Evolutionary conservation across 2,329 filamentous ascomycete species (phyloP).

Genomic region (Helotiales sp.): DNA sequence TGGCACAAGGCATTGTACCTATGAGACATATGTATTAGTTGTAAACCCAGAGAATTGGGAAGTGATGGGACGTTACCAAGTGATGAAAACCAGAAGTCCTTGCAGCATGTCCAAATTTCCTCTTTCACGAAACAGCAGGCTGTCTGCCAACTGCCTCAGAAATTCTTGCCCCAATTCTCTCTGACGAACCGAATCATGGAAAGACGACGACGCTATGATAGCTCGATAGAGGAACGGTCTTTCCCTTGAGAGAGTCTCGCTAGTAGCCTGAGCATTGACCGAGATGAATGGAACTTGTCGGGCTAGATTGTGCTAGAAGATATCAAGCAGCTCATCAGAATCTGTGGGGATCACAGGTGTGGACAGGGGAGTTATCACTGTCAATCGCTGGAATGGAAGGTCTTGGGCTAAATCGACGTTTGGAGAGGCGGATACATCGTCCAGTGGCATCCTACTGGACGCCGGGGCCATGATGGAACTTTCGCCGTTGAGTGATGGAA

Average conservation of each 20-base stretch:
- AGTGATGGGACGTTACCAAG: constrained; percentile 11
- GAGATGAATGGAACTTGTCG: constrained; percentile 19
- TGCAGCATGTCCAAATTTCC: constrained; percentile 24
- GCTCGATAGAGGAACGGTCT: constrained; percentile 23
- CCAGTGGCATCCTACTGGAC: too few relatives aligned
- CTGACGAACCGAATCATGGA: constrained; percentile 16
- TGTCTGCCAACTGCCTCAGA: constrained; percentile 14
- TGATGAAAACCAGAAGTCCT: constrained; percentile 22
- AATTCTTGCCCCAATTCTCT: constrained; percentile 9
- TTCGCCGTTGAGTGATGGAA: too few relatives aligned
- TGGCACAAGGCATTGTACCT: constrained; percentile 39
- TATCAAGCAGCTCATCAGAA: constrained; percentile 18
- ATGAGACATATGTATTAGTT: background rate
- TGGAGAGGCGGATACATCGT: too few relatives aligned
- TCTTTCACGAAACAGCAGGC: constrained; percentile 2
- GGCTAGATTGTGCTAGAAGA: constrained; percentile 13
- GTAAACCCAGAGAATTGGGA: background rate
- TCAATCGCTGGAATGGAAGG: too few relatives aligned
- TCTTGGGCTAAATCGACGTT: too few relatives aligned
- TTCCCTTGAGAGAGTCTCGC: constrained; percentile 5
- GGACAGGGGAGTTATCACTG: too few relatives aligned
- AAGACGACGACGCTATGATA: constrained; percentile 18
- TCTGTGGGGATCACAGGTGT: background rate
- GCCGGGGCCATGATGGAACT: too few relatives aligned
- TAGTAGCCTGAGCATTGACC: constrained; percentile 9